Evolutionary conservation across 495 filamentous ascomycete genomes (phyloP).

Genomic region (Trichocladium uniseriatum): DNA sequence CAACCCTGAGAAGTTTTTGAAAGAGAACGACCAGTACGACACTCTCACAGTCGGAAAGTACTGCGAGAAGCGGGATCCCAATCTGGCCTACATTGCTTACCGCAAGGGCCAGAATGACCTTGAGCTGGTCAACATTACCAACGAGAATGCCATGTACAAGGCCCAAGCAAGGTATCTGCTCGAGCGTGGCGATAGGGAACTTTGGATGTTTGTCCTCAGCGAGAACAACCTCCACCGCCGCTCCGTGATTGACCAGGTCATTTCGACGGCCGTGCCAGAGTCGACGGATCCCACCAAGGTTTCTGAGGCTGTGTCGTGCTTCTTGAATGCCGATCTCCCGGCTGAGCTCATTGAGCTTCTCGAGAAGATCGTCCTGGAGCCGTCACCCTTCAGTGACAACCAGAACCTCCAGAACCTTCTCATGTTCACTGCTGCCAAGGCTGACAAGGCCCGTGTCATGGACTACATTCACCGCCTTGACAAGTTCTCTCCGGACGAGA

Average conservation of each 20-base stretch:
- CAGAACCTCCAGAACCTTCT: slow-evolving; percentile 90
- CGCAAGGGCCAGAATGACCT: slow-evolving; percentile 95
- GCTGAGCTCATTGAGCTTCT: slow-evolving; percentile 93
- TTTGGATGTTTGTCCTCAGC: slow-evolving; percentile 92
- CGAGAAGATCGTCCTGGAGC: slow-evolving; percentile 98
- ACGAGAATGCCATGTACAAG: slow-evolving; percentile 98
- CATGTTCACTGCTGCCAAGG: slow-evolving; percentile 94
- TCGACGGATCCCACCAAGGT: slow-evolving; percentile 92
- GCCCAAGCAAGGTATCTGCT: slow-evolving; percentile 93
- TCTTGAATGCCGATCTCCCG: slow-evolving; percentile 82
- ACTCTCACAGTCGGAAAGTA: slow-evolving; percentile 90
- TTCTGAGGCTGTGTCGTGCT: slow-evolving; percentile 86
- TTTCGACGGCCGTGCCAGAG: slow-evolving; percentile 91
- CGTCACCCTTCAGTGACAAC: slow-evolving; percentile 95
- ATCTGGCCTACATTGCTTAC: slow-evolving; percentile 92
- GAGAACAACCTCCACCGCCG: slow-evolving; percentile 91
- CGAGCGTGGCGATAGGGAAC: slow-evolving; percentile 77
- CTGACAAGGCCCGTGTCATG: slow-evolving; percentile 91
- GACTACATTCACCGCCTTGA: slow-evolving; percentile 90
- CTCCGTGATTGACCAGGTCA: slow-evolving; percentile 91
- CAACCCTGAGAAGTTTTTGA: slow-evolving; percentile 95
- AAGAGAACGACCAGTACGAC: slow-evolving; percentile 97
- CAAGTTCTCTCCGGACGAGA: slow-evolving; percentile 84
- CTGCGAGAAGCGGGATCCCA: slow-evolving; percentile 97
- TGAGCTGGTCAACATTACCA: slow-evolving; percentile 94